Base-by-base conservation (phyloP, 2,329 filamentous ascomycete species). In the Exophiala aquamarina region DNA sequence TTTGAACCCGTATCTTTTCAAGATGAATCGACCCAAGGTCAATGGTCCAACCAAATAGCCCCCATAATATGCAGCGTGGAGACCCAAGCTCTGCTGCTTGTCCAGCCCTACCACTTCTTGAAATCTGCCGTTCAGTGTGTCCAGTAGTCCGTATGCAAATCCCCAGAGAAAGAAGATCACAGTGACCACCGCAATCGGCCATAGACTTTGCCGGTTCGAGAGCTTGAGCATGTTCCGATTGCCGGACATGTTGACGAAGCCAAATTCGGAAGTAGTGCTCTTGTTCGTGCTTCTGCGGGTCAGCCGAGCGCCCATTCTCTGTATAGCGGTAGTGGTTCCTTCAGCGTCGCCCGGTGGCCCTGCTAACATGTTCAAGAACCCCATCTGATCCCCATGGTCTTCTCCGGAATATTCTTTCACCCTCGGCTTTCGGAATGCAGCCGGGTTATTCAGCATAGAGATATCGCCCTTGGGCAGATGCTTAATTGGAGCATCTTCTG, bases 131-230 rank as follows among this genome's bases (percentile, higher is more conserved):
- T 95, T 95, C 20, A 96, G 77, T 0, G 84, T 86, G 60, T 93
- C 89, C 4, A 95, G 73, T 2, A 95, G 76, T 1, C 91, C 91
- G 59, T 95, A 95, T 0, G 89, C 90, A 48, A 95, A 86, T 0
- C 91, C 91, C 90, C 89, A 95, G 2, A 95, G 72, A 55, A 95
- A 83, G 68, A 95, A 95, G 0, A 95, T 72, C 5, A 91, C 78
- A 1, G 87, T 88, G 17, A 94, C 89, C 54, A 89, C 55, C 2
- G 75, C 68, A 17, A 80, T 72, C 0, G 80, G 79, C 29, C 77
- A 76, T 8, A 82, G 60, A 0, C 78, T 81, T 55, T 84, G 78
- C 42, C 70, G 68, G 50, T 75, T 79, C 23, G 69, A 79, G 62
- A 82, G 65, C 13, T 81, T 71, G 2, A 82, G 72, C 67, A 84